Base-by-base conservation (phyloP, 371 early-diverging fungal genomes). In the Apophysomyces sp. region DNA sequence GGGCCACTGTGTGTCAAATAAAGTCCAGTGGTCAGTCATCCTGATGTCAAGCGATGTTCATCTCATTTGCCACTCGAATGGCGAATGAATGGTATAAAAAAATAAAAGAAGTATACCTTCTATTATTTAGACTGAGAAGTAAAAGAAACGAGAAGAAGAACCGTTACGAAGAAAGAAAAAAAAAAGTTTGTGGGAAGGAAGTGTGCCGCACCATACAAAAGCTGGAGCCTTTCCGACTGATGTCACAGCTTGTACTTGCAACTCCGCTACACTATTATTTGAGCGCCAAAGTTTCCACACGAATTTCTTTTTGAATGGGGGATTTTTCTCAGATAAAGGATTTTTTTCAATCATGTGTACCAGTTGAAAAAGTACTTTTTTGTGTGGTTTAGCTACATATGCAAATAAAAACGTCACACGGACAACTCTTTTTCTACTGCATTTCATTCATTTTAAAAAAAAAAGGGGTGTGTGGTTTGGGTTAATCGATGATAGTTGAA, bases 31-130 rank as follows among this genome's bases (percentile, higher is more conserved):
- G 49, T 44, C 49, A 44, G 49, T 44, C 49, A 21, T 44, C 49
- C 49, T 44, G 49, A 44, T 44, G 49, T 44, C 49, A 44, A 44
- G 49, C 49, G 49, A 44, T 44, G 49, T n/a, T 44, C 49, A 44
- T 44, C 49, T 44, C 49, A 44, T 44, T 44, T 44, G 49, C 49
- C 49, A 44, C 49, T 44, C 21, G 49, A 44, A 44, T 44, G 49
- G 8, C 49, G 7, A 44, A 44, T 44, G 49, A 41, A 44, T 16
- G 2, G 21, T 44, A 44, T 44, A 34, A 34, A 9, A n/a, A 44
- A 44, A 21, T 44, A 8, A 26, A 44, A 44, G 49, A 44, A 44
- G 26, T 44, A 44, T 44, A 44, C 49, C 49, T 44, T 44, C 49
- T 44, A 44, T 44, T 44, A 44, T 44, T 21, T 44, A 44, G 49